Evolutionary conservation across 441 rosid genomes (phyloP), one percentile per base, ranked within the genome.

Genomic region (Metrosideros polymorpha): DNA sequence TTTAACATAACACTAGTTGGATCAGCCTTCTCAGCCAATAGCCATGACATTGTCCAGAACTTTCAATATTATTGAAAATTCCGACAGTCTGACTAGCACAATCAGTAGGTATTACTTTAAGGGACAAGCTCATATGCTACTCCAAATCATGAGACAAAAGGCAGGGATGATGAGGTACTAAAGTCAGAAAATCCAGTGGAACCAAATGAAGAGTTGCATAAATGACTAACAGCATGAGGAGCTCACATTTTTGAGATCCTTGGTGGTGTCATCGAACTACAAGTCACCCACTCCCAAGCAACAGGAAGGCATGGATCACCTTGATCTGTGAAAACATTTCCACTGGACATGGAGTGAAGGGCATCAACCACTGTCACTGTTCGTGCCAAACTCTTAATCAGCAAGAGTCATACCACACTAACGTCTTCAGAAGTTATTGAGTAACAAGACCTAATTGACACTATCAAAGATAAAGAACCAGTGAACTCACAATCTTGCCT

Each of bases 261-360:
- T 86, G 99, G 97, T 47, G 97, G 94, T 49, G 91, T 66, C n/a
- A 93, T 91, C 86, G 90, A 88, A 92, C 94, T 91, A 86, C 99
- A 97, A 87, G 87, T 90, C 88, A 97, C 91, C 99, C 99, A 95
- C 19, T 92, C 94, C 98, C 98, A 96, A 25, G 83, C 90, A 85
- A 89, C 90, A 17, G 99, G 99, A 82, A 95, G 91, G 88, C 99
- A 97, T 61, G 99, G 99, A 91, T 97, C 99, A 83, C 99, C 95
- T 88, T 94, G 96, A 85, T 91, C 93, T 39, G 91, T 89, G 94
- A 93, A 91, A 87, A 76, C 90, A 86, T 90, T 94, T 91, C 54
- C 93, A 85, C 88, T 87, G 39, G 94, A 90, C 93, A 92, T 87
- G 75, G 86, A 87, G 61, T 91, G 91, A 89, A 98, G 84, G 87